Evolutionary conservation across 768 basidiomycete genomes (phyloP).

Genomic region (Lanmaoa pseudosensibilis): DNA sequence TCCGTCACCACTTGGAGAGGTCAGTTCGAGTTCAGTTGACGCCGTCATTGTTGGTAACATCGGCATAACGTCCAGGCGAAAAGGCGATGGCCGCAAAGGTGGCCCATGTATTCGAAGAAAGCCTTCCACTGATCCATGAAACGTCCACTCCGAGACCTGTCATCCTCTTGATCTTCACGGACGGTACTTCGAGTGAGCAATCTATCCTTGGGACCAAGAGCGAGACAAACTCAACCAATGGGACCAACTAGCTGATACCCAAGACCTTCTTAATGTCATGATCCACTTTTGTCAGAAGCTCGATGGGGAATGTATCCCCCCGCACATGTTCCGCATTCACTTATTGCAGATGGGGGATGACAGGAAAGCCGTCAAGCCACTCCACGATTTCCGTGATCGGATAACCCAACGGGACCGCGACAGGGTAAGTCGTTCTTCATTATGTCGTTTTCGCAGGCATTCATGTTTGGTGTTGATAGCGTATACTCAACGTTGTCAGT

Average conservation of each 20-base stretch:
- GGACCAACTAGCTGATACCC: conserved; percentile 11
- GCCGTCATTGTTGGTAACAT: neutral
- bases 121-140: conserved; percentile 2
- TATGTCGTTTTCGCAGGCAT: neutral
- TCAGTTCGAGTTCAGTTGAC: neutral
- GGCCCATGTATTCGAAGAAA: conserved; percentile 19
- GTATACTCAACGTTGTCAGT: conserved; percentile 23
- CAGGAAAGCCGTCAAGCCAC: conserved; percentile 22
- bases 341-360: conserved; percentile 26
- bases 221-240: neutral
- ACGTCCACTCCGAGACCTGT: conserved; percentile 7
- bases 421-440: conserved; percentile 5
- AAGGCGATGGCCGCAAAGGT: conserved; percentile 21
- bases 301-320: conserved; percentile 2
- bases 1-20: conserved; percentile 22
- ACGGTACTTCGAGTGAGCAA: conserved; percentile 19
- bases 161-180: conserved; percentile 21
- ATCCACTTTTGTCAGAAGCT: conserved; percentile 11
- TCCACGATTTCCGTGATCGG: conserved; percentile 23
- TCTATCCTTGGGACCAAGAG: neutral
- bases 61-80: conserved; percentile 8
- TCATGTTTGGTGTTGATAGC: conserved; percentile 10
- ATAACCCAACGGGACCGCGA: conserved; percentile 15
- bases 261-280: conserved; percentile 12
- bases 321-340: conserved; percentile 25